Conservation (phyloP, 1,284 basidiomycete species). For the Ganoderma sp. region DNA sequence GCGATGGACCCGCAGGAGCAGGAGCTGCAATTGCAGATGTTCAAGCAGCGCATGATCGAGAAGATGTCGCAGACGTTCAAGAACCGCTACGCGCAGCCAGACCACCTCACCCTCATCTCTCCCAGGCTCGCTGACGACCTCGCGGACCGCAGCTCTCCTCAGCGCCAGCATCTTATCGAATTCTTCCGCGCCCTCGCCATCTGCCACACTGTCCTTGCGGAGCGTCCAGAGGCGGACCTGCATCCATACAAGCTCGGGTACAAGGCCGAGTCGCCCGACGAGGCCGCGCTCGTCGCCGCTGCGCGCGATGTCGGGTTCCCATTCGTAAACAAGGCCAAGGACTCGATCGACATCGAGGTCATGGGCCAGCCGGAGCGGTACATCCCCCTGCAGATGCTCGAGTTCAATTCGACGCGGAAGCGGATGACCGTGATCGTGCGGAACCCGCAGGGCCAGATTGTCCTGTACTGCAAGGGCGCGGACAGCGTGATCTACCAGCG, state of each 20-base stretch:
- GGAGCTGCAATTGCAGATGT: conserved; percentile 61
- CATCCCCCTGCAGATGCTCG: conserved; percentile 80
- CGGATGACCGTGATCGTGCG: conserved; percentile 92
- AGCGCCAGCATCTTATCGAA: conserved; percentile 73
- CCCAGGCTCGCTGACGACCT: conserved; percentile 84
- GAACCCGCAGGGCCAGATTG: conserved; percentile 79
- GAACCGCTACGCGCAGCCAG: conserved; percentile 85
- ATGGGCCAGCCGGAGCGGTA: conserved; percentile 89
- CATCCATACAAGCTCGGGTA: conserved; percentile 81
- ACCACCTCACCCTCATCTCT: conserved; percentile 89
- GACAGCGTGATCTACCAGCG: conserved; percentile 94
- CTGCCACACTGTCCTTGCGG: conserved; percentile 91
- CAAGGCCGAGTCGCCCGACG: conserved; percentile 96
- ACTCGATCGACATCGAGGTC: conserved; percentile 87
- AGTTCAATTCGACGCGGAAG: conserved; percentile 94
- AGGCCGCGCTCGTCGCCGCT: conserved; percentile 91
- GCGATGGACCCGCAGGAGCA: conserved; percentile 75
- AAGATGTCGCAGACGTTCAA: conserved; percentile 82
- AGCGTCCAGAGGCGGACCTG: conserved; percentile 67
- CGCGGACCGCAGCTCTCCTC: conserved; percentile 62
- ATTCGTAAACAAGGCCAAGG: conserved; percentile 81
- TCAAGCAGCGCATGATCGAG: conserved; percentile 82
- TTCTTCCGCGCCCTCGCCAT: conserved; percentile 93
- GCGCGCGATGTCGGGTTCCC: conserved; percentile 94
- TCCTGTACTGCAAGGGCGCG: conserved; percentile 96